phyloP scores from a whole-genome alignment of 2,329 filamentous ascomycete species.

The Aureobasidium pullulans region DNA sequence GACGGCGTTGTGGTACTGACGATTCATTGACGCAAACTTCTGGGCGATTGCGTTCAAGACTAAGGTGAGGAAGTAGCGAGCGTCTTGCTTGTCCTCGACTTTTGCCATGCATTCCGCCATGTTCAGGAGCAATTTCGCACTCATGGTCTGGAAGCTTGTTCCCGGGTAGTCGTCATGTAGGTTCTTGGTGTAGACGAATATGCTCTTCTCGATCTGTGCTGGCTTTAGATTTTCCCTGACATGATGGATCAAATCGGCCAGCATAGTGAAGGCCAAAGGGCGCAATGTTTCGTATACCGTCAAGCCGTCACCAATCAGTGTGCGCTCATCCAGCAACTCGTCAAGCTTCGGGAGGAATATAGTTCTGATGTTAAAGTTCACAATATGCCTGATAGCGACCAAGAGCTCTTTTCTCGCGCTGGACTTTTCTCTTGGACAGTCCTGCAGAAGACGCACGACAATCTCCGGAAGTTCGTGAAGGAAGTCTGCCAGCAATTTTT shows the following conservation, averaged over 20 bases:
- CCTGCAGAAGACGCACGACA: conserved; percentile 81
- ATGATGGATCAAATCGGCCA: conserved; percentile 96
- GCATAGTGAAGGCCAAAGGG: conserved; percentile 93
- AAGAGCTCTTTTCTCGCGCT: conserved; percentile 88
- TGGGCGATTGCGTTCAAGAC: conserved; percentile 97
- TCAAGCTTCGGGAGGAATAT: conserved; percentile 95
- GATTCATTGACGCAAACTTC: conserved; percentile 97
- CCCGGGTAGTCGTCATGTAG: conserved; percentile 92
- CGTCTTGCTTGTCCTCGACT: conserved; percentile 86
- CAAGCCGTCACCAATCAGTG: conserved; percentile 87
- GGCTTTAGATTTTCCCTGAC: conserved; percentile 81
- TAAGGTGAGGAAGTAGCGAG: conserved; percentile 91
- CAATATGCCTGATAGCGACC: conserved; percentile 94
- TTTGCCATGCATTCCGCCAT: conserved; percentile 98
- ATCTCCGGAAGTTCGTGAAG: conserved; percentile 77
- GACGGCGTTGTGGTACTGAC: conserved; percentile 88
- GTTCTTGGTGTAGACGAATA: conserved; percentile 95
- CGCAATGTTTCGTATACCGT: conserved; percentile 97
- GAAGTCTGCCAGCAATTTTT: conserved; percentile 81
- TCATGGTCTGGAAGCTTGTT: conserved; percentile 99
- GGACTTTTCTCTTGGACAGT: conserved; percentile 92
- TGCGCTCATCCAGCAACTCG: conserved; percentile 87
- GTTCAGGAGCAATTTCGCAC: conserved; percentile 89
- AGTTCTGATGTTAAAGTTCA: conserved; percentile 96
- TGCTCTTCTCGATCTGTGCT: conserved; percentile 88